Evolutionary conservation across 2,329 filamentous ascomycete genomes (phyloP), one percentile per base, ranked within the genome.

Genomic region (Epichloe uncinata): DNA sequence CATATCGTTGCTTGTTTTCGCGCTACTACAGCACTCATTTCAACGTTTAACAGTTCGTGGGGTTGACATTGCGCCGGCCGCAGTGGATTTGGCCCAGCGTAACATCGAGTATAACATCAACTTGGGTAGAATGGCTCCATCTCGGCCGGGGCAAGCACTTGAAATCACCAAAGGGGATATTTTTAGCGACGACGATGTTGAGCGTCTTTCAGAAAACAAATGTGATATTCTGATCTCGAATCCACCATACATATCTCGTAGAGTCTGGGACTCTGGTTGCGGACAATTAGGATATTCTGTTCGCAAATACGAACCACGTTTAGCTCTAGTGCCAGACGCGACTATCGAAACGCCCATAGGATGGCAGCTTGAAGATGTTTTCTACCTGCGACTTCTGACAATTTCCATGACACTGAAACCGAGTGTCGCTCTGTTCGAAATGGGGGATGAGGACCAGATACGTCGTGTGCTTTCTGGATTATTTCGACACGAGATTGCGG

Each of bases 171-270:
- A 66, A 16, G 74, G 70, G 1, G 68, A 81, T 52, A 63, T 81
- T 13, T 79, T 80, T 53, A 59, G 62, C 6, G 65, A 73, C 15
- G 59, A 57, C 35, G 67, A 66, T 53, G 63, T 72, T 48, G 42
- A 53, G 3, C 34, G 50, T 2, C 52, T 68, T 2, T 42, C 60
- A 1, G 41, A 42, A 9, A 47, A 44, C 15, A 56, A 37, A 3
- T 75, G 63, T 60, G 82, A 94, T 54, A 68, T 97, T 4, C 66
- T 98, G 1, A 77, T 93, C 36, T 85, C 85, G 1, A 98, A 98
- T 60, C 93, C 93, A 15, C 93, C 93, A 0, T 97, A 97, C 63
- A 83, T 97, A 47, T 94, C 89, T 2, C 69, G 72, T 0, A 56
- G 62, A 38, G 58, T 66, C 9, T 73, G 69, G 69, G 52, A 63